Evolutionary conservation across 2,329 filamentous ascomycete species (phyloP), one percentile per base, ranked within the genome.

Genomic region (Emergomyces orientalis): DNA sequence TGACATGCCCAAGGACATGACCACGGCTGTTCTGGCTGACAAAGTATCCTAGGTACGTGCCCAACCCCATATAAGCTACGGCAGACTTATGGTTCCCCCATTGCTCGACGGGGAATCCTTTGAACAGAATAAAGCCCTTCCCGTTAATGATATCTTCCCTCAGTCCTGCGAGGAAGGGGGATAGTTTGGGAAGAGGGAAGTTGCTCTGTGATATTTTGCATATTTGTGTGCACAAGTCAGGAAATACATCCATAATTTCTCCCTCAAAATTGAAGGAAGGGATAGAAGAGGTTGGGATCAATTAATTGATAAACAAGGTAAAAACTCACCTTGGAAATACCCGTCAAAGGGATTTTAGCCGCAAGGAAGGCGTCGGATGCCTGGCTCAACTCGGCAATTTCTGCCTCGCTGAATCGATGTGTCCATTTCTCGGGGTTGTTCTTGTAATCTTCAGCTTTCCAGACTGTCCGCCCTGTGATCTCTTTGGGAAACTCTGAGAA

Each of bases 61-160:
- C 88, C 1, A 96, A 81, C 3, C 91, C 91, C 87, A 96, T 92
- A 77, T 95, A 96, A n/a, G 88, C 90, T 13, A 91, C 86, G 8
- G 90, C 90, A 13, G 86, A 89, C 78, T 96, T 96, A 72, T 86
- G 83, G 60, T 85, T 84, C 0, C 87, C 86, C 91, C 91, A 96
- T 75, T 83, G 73, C 52, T 82, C 71, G 0, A 91, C 89, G 0
- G 90, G 91, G 73, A 96, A 87, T 60, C 88, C 86, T 74, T 94
- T 95, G 80, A 95, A 94, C 17, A 96, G 82, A 66, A 94, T 88
- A 77, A 96, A 96, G 19, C 91, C 91, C 71, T 94, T 94, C 67
- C 90, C 91, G 72, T 95, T 84, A 62, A 95, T 76, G n/a, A 89
- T 78, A 65, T 89, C 87, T 22, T 82, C 78, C 59, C 85, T 82